Conservation (phyloP, 306 rosid species). For the Lupinus albus region DNA sequence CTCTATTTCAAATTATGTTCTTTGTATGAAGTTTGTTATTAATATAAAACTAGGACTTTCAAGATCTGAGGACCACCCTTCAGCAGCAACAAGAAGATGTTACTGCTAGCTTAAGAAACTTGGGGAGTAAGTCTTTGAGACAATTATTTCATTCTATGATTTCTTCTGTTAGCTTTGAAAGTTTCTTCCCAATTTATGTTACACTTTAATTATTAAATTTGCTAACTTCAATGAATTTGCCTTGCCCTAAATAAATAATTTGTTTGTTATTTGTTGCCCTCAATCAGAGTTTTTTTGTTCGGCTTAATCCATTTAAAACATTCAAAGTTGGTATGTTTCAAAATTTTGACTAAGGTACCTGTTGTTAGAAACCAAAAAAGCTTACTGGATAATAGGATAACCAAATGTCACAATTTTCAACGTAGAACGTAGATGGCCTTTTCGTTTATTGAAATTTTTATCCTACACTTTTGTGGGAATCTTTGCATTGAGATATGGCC, state of each 20-base stretch:
- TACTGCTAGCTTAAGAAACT: conserved; percentile 68
- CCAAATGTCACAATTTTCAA: no score
- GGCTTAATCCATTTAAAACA: no score
- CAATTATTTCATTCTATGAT: conserved; percentile 18
- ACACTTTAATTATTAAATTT: neutral
- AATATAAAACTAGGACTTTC: conserved; percentile 69
- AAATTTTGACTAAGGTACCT: no score
- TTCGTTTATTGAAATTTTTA: no score
- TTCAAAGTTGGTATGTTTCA: no score
- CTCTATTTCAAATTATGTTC: conserved; percentile 14
- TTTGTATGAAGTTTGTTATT: conserved; percentile 19
- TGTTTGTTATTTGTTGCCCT: no score
- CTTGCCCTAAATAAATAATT: conserved; percentile 22
- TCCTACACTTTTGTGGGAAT: neutral
- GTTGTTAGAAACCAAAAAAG: no score
- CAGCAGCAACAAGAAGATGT: conserved; percentile 98
- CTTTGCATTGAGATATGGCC: neutral
- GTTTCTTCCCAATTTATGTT: neutral
- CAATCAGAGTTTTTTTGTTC: no score
- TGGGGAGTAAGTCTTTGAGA: conserved; percentile 62
- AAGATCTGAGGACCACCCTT: conserved; percentile 89
- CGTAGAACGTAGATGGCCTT: no score
- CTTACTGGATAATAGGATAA: no score
- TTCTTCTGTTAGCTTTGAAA: neutral
- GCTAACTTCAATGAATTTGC: conserved; percentile 23